Percentiles rank a stretch among this genome's conserved stretches.
phyloP scores from a whole-genome alignment of 176 grass and related monocot genomes.

The Bonia amplexicaulis region DNA sequence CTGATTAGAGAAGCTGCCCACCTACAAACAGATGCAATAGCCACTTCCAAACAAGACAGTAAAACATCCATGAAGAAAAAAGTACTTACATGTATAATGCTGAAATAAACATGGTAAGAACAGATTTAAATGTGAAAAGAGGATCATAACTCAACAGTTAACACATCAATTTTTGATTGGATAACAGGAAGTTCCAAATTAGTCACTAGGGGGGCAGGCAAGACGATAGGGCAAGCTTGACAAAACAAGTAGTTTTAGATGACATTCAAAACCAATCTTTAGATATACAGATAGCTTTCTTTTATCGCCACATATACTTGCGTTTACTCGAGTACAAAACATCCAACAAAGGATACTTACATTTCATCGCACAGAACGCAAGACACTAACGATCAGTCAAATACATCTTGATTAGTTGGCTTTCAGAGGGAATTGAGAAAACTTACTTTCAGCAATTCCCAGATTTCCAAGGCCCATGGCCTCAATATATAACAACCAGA shows the following conservation, averaged over 20 bases:
- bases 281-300: neutral
- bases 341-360: neutral
- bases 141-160: neutral
- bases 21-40: neutral
- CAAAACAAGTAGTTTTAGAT: neutral
- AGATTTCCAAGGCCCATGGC: slow-evolving; percentile 86
- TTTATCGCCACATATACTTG: neutral
- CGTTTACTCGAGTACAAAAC: neutral
- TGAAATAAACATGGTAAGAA: neutral
- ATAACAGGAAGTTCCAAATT: neutral
- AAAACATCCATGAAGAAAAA: neutral
- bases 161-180: neutral
- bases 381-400: neutral
- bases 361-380: neutral
- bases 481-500: slow-evolving; percentile 94
- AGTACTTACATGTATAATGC: neutral
- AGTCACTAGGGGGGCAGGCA: neutral
- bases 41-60: neutral
- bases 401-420: neutral
- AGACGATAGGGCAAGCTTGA: neutral
- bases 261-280: neutral
- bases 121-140: neutral
- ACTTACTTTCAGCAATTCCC: slow-evolving; percentile 76
- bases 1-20: neutral
- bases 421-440: neutral